These are phyloP conservation scores for Pulicaria dysenterica DNA, from an alignment of 129 eudicot genomes.

Conservation along the genomic window DNA sequence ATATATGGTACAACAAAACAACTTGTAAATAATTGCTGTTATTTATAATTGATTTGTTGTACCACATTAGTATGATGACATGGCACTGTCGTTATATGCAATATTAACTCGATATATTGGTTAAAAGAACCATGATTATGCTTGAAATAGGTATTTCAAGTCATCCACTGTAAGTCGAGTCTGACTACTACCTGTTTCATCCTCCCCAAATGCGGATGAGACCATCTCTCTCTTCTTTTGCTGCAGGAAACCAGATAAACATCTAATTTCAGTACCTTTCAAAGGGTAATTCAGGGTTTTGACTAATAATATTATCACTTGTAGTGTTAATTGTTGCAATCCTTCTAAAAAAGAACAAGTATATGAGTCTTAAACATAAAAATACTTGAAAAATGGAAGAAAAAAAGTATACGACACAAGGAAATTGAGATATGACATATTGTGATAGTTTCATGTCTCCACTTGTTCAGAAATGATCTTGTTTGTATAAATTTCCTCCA, in stretches of 20 bases:
- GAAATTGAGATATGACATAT: background rate
- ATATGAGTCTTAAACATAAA: background rate
- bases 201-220: conserved; percentile 97
- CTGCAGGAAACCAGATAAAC: conserved; percentile 42
- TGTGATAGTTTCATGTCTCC: background rate
- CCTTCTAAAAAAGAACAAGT: background rate
- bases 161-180: conserved; percentile 94
- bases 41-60: background rate
- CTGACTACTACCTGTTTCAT: conserved; percentile 67
- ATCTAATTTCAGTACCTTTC: background rate
- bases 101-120: conserved; percentile 27
- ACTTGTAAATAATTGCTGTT: too few species aligned
- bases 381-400: background rate
- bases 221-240: conserved; percentile 95
- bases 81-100: conserved; percentile 16
- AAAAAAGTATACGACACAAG: background rate
- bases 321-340: background rate
- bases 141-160: conserved; percentile 77
- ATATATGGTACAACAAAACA: background rate
- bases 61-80: conserved; percentile 22
- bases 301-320: background rate
- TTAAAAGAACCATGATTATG: conserved; percentile 32
- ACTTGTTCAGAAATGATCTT: background rate
- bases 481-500: conserved; percentile 2
- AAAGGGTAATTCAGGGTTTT: background rate